These are phyloP conservation scores for Solanum chmielewskii DNA, from an alignment of 257 asterid species.

Conservation along the genomic window DNA sequence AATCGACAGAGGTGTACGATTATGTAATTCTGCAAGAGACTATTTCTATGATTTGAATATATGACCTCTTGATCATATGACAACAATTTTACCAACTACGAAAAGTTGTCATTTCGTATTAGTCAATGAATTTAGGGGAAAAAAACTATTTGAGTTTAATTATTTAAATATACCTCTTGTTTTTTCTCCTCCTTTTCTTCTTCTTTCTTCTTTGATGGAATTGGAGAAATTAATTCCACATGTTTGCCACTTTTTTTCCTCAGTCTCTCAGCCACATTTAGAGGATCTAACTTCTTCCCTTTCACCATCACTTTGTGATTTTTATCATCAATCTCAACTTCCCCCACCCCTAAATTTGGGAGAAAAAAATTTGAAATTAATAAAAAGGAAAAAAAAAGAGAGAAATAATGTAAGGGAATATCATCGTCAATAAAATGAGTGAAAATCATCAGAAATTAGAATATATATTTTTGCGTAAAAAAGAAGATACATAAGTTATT, in stretches of 20 bases:
- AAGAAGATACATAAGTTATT: neutral
- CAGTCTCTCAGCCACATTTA: conserved; percentile 37
- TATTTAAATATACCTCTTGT: conserved; percentile 12
- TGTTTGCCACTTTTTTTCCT: conserved; percentile 54
- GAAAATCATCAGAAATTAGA: neutral
- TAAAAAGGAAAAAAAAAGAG: neutral
- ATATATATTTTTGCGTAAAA: neutral
- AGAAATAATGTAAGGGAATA: neutral
- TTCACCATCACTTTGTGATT: conserved; percentile 39
- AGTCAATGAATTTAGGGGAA: too few relatives aligned
- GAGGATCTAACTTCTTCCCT: conserved; percentile 49
- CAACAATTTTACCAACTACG: neutral
- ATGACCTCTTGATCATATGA: neutral
- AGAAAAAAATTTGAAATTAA: neutral
- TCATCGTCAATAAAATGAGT: neutral
- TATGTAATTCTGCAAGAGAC: neutral
- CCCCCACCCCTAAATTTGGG: conserved; percentile 40
- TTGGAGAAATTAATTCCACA: conserved; percentile 48
- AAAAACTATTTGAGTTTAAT: too few relatives aligned
- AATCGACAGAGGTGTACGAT: neutral
- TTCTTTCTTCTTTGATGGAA: conserved; percentile 9
- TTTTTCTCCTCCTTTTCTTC: conserved; percentile 20
- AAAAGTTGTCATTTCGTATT: neutral
- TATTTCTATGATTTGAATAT: neutral
- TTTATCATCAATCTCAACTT: conserved; percentile 35